Evolutionary conservation across 495 filamentous ascomycete genomes (phyloP), one percentile per base, ranked within the genome.

Genomic region (Penicillium diatomitis): DNA sequence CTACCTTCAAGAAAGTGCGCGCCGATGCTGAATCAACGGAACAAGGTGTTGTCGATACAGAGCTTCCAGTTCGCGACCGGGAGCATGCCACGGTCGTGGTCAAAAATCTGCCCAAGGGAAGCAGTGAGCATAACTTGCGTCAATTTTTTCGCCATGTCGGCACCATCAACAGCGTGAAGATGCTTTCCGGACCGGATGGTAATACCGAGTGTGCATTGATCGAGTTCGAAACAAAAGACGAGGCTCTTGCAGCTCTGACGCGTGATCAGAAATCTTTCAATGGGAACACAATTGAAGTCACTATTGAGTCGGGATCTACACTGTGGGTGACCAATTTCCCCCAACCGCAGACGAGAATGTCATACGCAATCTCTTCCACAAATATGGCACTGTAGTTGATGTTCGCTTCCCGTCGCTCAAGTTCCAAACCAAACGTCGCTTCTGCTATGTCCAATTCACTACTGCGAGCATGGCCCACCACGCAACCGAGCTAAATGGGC

Each of bases 381-480:
- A 80, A 70, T 88, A 77, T 58, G 91, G 92, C 44, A 81, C 90
- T 33, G 83, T 98, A 47, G 71, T 90, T 46, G 87, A 85, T 58
- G 73, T 98, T 45, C 86, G 92, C 8, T 91, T 91, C 61, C 92
- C 92, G 5, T 92, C 86, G 37, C 79, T 98, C 40, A 91, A 91
- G 65, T 89, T 75, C 61, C 87, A 96, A 55, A 86, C 84, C 5
- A 81, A 84, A 56, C 86, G 92, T 32, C 83, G 91, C 4, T 98
- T 98, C 68, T 95, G 88, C 66, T 98, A 98, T 61, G 74, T 96
- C 6, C 86, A 94, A 40, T 96, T 96, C 64, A 74, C 81, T 36
- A 80, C 79, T 33, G 62, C 79, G 2, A 72, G 70, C 4, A 74
- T 78, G 27, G 86, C 88, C 2, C 72, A 77, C 20, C 75, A 75